Conservation (phyloP, 1,139 yeast genomes). For the Zygoascus hellenicus region DNA sequence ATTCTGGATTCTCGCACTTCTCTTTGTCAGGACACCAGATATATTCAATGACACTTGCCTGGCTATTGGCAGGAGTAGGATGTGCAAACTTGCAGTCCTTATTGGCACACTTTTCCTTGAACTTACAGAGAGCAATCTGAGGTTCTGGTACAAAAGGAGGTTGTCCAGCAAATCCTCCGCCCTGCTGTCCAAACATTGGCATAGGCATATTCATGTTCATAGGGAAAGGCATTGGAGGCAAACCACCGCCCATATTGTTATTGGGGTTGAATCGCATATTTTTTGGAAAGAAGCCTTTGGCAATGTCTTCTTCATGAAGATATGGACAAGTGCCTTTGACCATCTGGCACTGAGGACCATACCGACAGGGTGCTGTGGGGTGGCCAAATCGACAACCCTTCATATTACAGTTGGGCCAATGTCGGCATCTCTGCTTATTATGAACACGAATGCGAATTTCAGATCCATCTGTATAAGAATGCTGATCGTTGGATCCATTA, state of each 20-base stretch:
- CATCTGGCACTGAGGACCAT: constrained; percentile 75
- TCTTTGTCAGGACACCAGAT: constrained; percentile 77
- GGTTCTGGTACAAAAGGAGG: constrained; percentile 12
- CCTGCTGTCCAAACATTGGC: constrained; percentile 3
- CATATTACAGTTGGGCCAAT: constrained; percentile 69
- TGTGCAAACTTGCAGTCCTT: constrained; percentile 84
- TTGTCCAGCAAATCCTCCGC: constrained; percentile 2
- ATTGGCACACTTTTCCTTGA: constrained; percentile 66
- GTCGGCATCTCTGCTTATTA: constrained; percentile 49
- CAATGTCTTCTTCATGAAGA: constrained; percentile 51
- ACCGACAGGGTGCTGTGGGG: constrained; percentile 69
- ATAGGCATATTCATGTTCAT: constrained; percentile 2
- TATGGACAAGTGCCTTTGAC: constrained; percentile 78
- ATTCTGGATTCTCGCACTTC: constrained; percentile 52
- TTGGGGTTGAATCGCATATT: constrained; percentile 3
- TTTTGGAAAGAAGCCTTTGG: constrained; percentile 3
- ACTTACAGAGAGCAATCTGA: constrained; percentile 51
- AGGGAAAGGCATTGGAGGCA: constrained; percentile 1
- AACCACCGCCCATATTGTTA: not conserved
- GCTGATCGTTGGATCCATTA: constrained; percentile 6
- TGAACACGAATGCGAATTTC: constrained; percentile 13
- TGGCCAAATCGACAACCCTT: constrained; percentile 69
- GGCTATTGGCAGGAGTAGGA: constrained; percentile 79
- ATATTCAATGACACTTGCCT: constrained; percentile 54
- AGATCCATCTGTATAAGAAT: constrained; percentile 6